Conservation (phyloP, 306 rosid genomes). For the Citrullus mucosospermus region DNA sequence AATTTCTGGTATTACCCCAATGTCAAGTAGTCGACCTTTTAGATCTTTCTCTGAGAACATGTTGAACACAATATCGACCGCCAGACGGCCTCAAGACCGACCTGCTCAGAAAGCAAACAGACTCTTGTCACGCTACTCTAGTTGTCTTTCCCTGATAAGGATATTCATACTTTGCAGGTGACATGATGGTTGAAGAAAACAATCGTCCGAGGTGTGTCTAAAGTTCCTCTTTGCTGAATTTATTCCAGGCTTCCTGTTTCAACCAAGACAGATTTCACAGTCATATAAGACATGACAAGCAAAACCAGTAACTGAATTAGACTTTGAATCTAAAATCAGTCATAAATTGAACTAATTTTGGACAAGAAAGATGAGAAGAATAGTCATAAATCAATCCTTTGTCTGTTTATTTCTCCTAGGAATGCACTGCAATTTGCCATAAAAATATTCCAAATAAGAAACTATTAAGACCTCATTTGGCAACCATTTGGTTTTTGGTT, state of each 20-base stretch:
- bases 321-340: background rate
- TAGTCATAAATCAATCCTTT: background rate
- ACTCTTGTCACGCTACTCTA: background rate
- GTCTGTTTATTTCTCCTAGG: background rate
- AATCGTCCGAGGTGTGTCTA: background rate
- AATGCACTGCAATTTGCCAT: background rate
- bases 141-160: background rate
- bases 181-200: background rate
- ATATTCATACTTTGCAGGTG: background rate
- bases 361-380: background rate
- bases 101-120: background rate
- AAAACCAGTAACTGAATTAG: background rate
- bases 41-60: background rate
- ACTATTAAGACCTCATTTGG: background rate
- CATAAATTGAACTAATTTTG: background rate
- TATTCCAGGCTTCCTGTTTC: conserved; percentile 86
- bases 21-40: background rate
- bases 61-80: background rate
- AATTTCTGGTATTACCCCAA: background rate
- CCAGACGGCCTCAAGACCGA: background rate
- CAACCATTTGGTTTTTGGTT: too few species aligned
- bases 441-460: background rate
- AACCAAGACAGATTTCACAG: background rate
- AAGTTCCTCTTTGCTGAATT: conserved; percentile 71
- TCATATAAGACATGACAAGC: background rate